Percentiles rank a stretch among this genome's conserved stretches.
Conservation (phyloP, 345 rosid genomes). For the Corchorus olitorius region DNA sequence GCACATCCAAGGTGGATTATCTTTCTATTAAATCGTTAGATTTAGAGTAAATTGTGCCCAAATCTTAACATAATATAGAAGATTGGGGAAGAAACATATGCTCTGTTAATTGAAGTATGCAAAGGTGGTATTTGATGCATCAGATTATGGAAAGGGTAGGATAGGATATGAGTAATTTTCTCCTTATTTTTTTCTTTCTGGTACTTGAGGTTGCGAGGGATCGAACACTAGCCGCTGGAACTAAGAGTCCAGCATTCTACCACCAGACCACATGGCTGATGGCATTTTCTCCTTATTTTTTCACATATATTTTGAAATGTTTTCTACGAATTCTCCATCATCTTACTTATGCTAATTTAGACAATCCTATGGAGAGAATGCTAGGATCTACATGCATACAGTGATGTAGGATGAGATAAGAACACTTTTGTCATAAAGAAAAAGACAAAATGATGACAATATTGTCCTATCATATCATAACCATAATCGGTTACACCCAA, state of each 20-base stretch:
- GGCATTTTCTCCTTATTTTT: background rate
- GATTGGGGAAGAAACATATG: background rate
- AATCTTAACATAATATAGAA: background rate
- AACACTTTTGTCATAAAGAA: background rate
- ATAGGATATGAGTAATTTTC: background rate
- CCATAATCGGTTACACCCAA: background rate
- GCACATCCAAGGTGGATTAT: background rate
- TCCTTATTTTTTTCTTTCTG: background rate
- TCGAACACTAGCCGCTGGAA: too few species aligned
- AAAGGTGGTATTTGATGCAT: background rate
- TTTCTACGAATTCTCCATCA: background rate
- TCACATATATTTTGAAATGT: background rate
- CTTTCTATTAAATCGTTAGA: background rate
- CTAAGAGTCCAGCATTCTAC: too few species aligned
- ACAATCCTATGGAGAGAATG: background rate
- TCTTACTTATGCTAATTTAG: constrained; percentile 3
- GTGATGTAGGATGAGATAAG: background rate
- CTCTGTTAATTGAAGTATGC: background rate
- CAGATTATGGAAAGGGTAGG: background rate
- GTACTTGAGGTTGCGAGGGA: too few species aligned
- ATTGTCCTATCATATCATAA: background rate
- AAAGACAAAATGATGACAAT: background rate
- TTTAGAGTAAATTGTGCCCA: background rate
- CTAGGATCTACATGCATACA: background rate
- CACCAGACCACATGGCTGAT: too few species aligned